phyloP scores from a whole-genome alignment of 768 basidiomycete genomes.

The Paxillus ammoniavirescens region DNA sequence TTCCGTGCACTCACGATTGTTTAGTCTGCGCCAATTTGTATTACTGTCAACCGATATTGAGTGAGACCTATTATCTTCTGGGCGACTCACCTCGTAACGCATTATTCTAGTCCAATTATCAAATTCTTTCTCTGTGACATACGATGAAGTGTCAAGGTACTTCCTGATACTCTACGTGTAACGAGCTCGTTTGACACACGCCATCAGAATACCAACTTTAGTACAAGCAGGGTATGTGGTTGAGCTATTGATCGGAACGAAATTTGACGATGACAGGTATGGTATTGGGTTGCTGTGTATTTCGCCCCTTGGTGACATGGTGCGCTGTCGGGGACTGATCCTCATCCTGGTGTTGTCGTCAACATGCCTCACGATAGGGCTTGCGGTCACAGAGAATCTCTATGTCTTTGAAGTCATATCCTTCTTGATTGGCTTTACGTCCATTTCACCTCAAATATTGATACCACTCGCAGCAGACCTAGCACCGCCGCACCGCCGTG shows the following conservation, averaged over 20 bases:
- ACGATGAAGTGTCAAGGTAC: slow-evolving; percentile 32
- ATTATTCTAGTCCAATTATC: slow-evolving; percentile 29
- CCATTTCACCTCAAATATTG: slow-evolving; percentile 68
- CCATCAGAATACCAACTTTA: slow-evolving; percentile 55
- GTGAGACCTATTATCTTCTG: slow-evolving; percentile 33
- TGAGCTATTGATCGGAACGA: not conserved
- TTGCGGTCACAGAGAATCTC: slow-evolving; percentile 59
- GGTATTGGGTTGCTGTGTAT: slow-evolving; percentile 69
- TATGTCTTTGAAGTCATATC: slow-evolving; percentile 60
- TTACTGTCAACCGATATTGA: slow-evolving; percentile 78
- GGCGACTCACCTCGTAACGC: not conserved
- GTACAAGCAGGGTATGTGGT: slow-evolving; percentile 57
- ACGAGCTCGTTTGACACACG: not conserved
- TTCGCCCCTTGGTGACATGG: slow-evolving; percentile 77
- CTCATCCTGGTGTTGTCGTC: slow-evolving; percentile 56
- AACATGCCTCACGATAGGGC: slow-evolving; percentile 61
- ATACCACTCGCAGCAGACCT: slow-evolving; percentile 78
- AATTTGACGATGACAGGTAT: slow-evolving; percentile 42
- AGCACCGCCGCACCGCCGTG: slow-evolving; percentile 68
- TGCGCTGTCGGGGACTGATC: slow-evolving; percentile 44
- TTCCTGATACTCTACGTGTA: not conserved
- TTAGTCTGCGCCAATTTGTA: slow-evolving; percentile 64
- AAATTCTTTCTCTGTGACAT: slow-evolving; percentile 13
- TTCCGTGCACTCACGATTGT: not conserved
- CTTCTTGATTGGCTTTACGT: slow-evolving; percentile 65